These are phyloP conservation scores for Colletotrichum nymphaeae DNA, from an alignment of 2,329 filamentous ascomycete species.

Conservation along the genomic window DNA sequence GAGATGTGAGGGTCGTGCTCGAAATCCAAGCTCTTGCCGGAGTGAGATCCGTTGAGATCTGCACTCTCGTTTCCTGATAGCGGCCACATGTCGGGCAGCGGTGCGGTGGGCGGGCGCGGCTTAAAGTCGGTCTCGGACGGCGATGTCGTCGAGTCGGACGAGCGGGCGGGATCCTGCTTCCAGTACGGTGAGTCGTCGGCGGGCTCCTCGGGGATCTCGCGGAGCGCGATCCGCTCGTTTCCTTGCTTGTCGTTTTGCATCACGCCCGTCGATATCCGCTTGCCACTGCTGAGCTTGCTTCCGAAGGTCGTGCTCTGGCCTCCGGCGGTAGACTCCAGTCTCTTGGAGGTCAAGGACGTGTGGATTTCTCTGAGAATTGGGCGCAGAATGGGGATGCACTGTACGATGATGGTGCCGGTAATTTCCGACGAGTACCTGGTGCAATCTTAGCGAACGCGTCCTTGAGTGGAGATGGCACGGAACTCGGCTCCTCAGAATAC, in stretches of 20 bases:
- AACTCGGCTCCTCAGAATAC: background rate
- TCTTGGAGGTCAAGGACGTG: constrained; percentile 35
- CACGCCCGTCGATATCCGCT: constrained; percentile 20
- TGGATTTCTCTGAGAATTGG: constrained; percentile 50
- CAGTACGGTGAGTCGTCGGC: constrained; percentile 2
- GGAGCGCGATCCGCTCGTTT: constrained; percentile 34
- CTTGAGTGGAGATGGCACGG: background rate
- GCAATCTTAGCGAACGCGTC: background rate
- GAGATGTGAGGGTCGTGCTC: constrained; percentile 6
- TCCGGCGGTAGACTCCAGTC: constrained; percentile 31
- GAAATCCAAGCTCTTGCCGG: constrained; percentile 18
- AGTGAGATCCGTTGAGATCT: constrained; percentile 12
- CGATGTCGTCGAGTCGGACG: constrained; percentile 4
- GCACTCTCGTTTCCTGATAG: constrained; percentile 20
- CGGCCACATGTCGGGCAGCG: constrained; percentile 27
- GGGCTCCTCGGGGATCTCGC: constrained; percentile 34
- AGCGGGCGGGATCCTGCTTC: constrained; percentile 5
- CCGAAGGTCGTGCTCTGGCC: constrained; percentile 28
- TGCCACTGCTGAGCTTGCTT: constrained; percentile 32
- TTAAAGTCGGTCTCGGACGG: constrained; percentile 17
- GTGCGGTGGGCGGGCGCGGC: constrained; percentile 29
- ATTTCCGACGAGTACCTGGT: constrained; percentile 60
- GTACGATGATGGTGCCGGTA: constrained; percentile 65
- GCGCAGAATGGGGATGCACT: constrained; percentile 63
- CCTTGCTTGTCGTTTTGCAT: constrained; percentile 19